These are phyloP conservation scores for Wickerhamomyces silvicola DNA, from an alignment of 805 yeast genomes.

Conservation along the genomic window DNA sequence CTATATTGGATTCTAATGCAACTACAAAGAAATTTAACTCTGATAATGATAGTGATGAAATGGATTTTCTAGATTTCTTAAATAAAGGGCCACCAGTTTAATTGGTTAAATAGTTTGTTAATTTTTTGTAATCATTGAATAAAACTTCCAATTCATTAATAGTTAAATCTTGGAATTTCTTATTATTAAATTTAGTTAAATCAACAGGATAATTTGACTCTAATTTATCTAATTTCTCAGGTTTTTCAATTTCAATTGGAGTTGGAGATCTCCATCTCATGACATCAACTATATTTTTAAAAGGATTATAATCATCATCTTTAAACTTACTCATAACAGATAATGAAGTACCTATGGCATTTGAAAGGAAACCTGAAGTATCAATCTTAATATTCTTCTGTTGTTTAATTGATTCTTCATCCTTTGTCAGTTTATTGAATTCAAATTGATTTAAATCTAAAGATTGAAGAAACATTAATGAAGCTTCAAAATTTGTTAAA, in stretches of 20 bases:
- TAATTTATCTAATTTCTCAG: conserved; percentile 5
- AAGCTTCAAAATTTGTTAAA: conserved; percentile 22
- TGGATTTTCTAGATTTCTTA: conserved; percentile 43
- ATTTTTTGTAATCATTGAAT: neutral
- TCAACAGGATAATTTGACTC: conserved; percentile 5
- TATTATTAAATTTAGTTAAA: conserved; percentile 9
- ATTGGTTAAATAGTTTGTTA: neutral
- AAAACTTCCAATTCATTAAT: conserved; percentile 1
- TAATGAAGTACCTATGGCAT: conserved; percentile 12
- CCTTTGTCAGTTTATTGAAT: conserved; percentile 6
- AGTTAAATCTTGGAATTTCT: conserved; percentile 12
- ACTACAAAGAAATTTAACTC: conserved; percentile 2
- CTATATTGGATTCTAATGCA: neutral
- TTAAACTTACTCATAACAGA: conserved; percentile 8
- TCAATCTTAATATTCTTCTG: neutral
- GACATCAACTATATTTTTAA: conserved; percentile 17
- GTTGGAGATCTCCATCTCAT: conserved; percentile 15
- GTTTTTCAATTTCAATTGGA: neutral
- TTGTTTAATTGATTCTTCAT: conserved; percentile 7
- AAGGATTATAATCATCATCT: conserved; percentile 13
- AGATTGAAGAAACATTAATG: conserved; percentile 14
- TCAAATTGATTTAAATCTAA: conserved; percentile 10
- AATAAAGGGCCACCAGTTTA: conserved; percentile 30
- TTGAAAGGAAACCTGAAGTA: conserved; percentile 2
- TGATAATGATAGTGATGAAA: conserved; percentile 19